phyloP scores from a whole-genome alignment of 2,329 filamentous ascomycete species.

The Pseudohalonectria lignicola region DNA sequence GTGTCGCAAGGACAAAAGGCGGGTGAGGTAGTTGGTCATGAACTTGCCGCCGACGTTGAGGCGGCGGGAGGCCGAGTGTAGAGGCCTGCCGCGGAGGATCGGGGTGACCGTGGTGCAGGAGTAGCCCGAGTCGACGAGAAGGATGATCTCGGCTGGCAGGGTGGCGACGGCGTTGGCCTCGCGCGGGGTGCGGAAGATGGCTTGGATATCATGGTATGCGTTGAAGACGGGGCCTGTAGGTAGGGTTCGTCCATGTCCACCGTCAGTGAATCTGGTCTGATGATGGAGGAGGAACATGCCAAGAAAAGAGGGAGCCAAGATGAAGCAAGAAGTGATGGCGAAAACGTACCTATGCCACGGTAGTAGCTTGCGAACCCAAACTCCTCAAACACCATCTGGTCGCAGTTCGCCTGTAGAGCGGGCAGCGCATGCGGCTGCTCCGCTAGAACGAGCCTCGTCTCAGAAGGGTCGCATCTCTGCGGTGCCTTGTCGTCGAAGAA shows the following conservation, averaged over 20 bases:
- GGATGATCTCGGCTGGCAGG: constrained; percentile 64
- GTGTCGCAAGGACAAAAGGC: constrained; percentile 79
- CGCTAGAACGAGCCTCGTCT: constrained; percentile 74
- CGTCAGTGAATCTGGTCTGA: too few species aligned
- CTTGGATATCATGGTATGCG: constrained; percentile 69
- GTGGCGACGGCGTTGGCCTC: constrained; percentile 28
- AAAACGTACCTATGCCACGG: constrained; percentile 52
- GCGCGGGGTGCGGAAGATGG: constrained; percentile 51
- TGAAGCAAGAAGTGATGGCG: neutral
- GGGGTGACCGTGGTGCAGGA: constrained; percentile 89
- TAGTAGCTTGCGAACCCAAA: constrained; percentile 87
- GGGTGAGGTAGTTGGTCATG: constrained; percentile 84
- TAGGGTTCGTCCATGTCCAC: constrained; percentile 3
- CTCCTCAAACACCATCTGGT: constrained; percentile 96
- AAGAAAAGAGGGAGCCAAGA: neutral
- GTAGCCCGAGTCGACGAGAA: constrained; percentile 86
- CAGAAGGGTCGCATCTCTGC: constrained; percentile 57
- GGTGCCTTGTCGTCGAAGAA: constrained; percentile 64
- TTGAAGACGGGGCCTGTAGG: constrained; percentile 59
- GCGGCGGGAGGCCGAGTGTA: constrained; percentile 72
- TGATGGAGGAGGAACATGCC: too few species aligned
- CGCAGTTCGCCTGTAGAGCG: constrained; percentile 75
- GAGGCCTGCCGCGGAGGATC: constrained; percentile 65
- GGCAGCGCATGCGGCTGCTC: constrained; percentile 79
- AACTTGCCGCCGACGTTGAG: constrained; percentile 90